Evolutionary conservation across 2,329 filamentous ascomycete genomes (phyloP).

Genomic region (Calonectria hawksworthii): DNA sequence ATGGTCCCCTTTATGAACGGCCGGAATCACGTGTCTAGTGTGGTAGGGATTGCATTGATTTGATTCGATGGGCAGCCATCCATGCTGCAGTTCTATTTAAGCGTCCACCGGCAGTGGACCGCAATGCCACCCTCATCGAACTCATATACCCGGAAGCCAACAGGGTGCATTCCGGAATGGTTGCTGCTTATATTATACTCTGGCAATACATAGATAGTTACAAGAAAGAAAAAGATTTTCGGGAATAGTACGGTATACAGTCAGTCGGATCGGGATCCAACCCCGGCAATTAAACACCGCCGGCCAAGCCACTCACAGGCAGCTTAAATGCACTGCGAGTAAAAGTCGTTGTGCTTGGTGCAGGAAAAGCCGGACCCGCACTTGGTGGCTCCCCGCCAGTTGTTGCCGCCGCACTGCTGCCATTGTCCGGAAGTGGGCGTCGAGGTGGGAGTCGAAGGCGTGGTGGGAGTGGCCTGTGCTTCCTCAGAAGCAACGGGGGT

Average conservation of each 20-base stretch:
- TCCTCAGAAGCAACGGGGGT: background rate
- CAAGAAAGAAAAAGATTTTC: no score
- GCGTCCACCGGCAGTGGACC: background rate
- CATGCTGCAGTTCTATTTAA: background rate
- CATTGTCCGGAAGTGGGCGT: background rate
- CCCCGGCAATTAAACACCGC: background rate
- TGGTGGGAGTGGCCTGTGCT: background rate
- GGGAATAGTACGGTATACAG: background rate
- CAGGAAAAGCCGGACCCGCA: background rate
- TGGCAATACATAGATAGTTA: background rate
- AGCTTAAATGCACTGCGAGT: background rate
- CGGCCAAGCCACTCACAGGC: background rate
- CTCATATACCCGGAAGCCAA: background rate
- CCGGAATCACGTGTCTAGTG: background rate
- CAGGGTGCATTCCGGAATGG: background rate
- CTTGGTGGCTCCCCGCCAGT: background rate
- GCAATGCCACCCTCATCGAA: no score
- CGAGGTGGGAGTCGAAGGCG: background rate
- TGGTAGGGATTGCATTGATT: background rate
- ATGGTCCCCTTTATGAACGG: background rate
- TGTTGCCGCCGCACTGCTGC: background rate
- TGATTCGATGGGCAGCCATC: background rate
- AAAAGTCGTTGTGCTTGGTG: background rate
- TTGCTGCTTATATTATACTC: background rate
- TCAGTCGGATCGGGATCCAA: background rate